Evolutionary conservation across 2,329 filamentous ascomycete genomes (phyloP).

Genomic region (Colletotrichum zoysiae): DNA sequence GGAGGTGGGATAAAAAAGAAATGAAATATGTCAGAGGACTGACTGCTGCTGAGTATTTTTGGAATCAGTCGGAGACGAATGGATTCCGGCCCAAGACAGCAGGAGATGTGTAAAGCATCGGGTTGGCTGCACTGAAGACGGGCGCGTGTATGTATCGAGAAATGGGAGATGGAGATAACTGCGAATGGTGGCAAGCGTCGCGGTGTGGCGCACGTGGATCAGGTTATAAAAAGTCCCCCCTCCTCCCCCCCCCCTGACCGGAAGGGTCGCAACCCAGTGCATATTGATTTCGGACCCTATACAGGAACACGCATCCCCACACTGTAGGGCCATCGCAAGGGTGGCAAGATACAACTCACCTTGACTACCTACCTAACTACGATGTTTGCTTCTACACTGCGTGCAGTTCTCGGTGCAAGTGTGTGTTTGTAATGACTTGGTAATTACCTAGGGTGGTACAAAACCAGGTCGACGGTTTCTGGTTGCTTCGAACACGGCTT

Average conservation of each 20-base stretch:
- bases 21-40: too few relatives aligned
- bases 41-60: not conserved
- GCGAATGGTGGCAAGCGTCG: not conserved
- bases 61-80: too few relatives aligned
- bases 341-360: too few relatives aligned
- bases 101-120: not conserved
- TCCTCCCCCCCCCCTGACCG: not conserved
- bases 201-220: not conserved
- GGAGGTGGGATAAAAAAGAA: too few relatives aligned
- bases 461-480: not conserved
- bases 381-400: too few relatives aligned
- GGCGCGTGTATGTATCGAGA: not conserved
- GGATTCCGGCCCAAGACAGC: too few relatives aligned
- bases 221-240: not conserved
- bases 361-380: too few relatives aligned
- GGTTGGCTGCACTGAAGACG: not conserved
- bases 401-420: too few relatives aligned
- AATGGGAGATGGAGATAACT: not conserved
- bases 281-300: not conserved
- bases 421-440: too few relatives aligned
- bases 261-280: not conserved
- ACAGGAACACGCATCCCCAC: not conserved
- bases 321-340: not conserved
- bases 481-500: too few relatives aligned
- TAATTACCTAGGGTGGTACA: too few relatives aligned